Evolutionary conservation across 495 filamentous ascomycete genomes (phyloP), one percentile per base, ranked within the genome.

Genomic region (Apodospora peruviana): DNA sequence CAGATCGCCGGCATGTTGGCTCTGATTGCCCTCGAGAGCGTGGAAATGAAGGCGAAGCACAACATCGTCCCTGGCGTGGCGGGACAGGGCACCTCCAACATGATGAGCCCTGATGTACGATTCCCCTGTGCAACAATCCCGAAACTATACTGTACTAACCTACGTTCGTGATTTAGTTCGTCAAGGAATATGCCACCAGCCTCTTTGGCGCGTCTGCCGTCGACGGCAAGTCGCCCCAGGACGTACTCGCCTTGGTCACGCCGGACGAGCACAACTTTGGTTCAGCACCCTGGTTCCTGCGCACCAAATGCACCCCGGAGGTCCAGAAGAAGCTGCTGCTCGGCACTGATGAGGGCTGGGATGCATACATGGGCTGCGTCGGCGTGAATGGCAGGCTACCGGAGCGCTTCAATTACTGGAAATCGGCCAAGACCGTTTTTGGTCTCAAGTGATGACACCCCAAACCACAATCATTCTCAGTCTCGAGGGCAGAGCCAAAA

Each of bases 51-150:
- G 58, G 86, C 75, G 70, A 87, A 81, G 55, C 73, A 72, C 57
- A 87, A 88, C 40, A 22, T 61, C 8, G 76, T 60, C 47, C 83
- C 87, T 5, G 75, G 81, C 3, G 27, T 63, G 46, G 29, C 75
- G 53, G 90, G 88, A 1, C 86, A 95, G 61, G 90, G 90, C 17
- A 94, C 88, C 0, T 76, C 83, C 19, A 89, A 89, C 62, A 90
- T 93, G 88, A 84, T 88, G 73, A 74, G 68, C 47, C 66, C 74
- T 14, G 45, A 64, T 10, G 56, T 58, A 44, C 20, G 46, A 20
- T 22, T n/a, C n/a, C n/a, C n/a, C n/a, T n/a, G n/a, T n/a, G n/a
- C n/a, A n/a, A n/a, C n/a, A n/a, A n/a, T n/a, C n/a, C n/a, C n/a
- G n/a, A n/a, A n/a, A n/a, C n/a, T n/a, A n/a, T n/a, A n/a, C n/a